Evolutionary conservation across 2,329 filamentous ascomycete species (phyloP).

Genomic region (Aspergillaceae sp.): DNA sequence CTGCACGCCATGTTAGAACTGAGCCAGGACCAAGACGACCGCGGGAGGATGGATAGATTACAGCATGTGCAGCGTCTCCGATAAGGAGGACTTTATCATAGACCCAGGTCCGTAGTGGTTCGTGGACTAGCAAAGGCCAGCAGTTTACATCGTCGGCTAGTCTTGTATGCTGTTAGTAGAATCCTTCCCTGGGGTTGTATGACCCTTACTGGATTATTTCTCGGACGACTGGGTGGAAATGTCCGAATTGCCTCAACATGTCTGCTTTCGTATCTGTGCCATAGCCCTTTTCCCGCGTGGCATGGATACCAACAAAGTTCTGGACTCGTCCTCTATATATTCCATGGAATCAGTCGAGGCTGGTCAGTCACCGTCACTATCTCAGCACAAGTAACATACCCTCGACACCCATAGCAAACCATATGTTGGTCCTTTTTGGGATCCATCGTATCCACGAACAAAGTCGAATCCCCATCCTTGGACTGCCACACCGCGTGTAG

Average conservation of each 20-base stretch:
- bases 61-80: slow-evolving; percentile 28
- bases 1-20: slow-evolving; percentile 6
- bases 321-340: slow-evolving; percentile 16
- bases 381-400: slow-evolving; percentile 7
- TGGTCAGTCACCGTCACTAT: neutral
- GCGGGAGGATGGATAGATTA: slow-evolving; percentile 3
- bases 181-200: neutral
- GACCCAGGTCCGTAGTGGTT: slow-evolving; percentile 19
- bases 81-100: slow-evolving; percentile 19
- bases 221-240: slow-evolving; percentile 14
- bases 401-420: slow-evolving; percentile 23
- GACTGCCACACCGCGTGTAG: slow-evolving; percentile 28
- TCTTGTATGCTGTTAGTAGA: slow-evolving; percentile 1
- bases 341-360: too few relatives aligned
- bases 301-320: slow-evolving; percentile 21
- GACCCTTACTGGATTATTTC: slow-evolving; percentile 14
- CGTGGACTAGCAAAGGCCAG: slow-evolving; percentile 20
- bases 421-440: slow-evolving; percentile 16
- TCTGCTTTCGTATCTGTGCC: slow-evolving; percentile 6
- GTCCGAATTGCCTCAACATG: slow-evolving; percentile 17
- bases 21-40: neutral
- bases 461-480: slow-evolving; percentile 10
- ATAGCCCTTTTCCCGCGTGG: slow-evolving; percentile 1
- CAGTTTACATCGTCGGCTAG: slow-evolving; percentile 10
- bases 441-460: slow-evolving; percentile 12